phyloP scores from a whole-genome alignment of 176 grass and related monocot genomes.

The Areca catechu region DNA sequence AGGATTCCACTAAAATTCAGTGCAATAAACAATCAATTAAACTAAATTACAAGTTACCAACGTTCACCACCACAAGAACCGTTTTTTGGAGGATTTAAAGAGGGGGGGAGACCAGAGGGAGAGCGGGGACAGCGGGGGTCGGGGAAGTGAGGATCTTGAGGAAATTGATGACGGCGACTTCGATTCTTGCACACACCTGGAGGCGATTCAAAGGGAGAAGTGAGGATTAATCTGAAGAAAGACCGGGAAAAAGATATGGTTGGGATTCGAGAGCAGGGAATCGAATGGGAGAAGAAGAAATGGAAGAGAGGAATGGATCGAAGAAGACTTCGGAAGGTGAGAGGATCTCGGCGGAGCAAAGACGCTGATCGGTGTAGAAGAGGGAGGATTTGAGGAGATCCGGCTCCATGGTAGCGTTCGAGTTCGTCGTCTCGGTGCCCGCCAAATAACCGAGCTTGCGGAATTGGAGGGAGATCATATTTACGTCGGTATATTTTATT shows the following conservation, averaged over 20 bases:
- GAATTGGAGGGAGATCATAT: no score
- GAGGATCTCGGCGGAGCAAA: slow-evolving; percentile 86
- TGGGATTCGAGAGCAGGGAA: no score
- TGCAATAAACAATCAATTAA: no score
- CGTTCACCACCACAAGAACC: no score
- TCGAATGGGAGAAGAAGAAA: background rate
- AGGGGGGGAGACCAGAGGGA: slow-evolving; percentile 39
- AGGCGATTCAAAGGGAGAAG: background rate
- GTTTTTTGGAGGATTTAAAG: no score
- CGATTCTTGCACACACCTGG: slow-evolving; percentile 72
- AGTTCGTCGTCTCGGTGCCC: no score
- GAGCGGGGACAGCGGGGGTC: slow-evolving; percentile 44
- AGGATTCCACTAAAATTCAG: no score
- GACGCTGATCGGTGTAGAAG: slow-evolving; percentile 65
- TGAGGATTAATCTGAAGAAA: background rate
- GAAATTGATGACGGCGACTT: slow-evolving; percentile 82
- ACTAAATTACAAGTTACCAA: no score
- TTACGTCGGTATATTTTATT: no score
- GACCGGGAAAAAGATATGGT: background rate
- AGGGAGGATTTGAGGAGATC: slow-evolving; percentile 54
- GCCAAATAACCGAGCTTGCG: no score
- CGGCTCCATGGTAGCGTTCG: slow-evolving; percentile 3
- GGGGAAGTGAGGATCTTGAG: slow-evolving; percentile 46
- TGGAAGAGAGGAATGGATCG: background rate
- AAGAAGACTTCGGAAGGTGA: slow-evolving; percentile 47